Conservation (phyloP, 2,329 filamentous ascomycete species). For the Sporothrix phasma region DNA sequence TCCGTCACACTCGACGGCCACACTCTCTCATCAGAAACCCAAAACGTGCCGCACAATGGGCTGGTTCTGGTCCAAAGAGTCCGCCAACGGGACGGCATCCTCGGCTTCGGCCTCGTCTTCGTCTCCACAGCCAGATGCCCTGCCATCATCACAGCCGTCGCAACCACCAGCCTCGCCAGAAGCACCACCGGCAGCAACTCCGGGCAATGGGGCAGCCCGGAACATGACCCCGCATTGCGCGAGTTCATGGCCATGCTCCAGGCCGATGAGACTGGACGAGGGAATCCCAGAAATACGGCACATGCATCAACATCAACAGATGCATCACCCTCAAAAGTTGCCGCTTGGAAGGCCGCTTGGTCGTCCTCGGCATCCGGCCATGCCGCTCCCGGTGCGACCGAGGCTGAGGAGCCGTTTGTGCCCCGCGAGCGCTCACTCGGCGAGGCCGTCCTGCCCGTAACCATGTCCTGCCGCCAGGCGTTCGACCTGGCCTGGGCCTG, state of each 20-base stretch:
- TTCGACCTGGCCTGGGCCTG: conserved; percentile 95
- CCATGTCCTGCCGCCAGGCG: conserved; percentile 79
- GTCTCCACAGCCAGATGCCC: conserved; percentile 8
- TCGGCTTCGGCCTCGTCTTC: conserved; percentile 16
- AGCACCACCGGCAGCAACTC: neutral
- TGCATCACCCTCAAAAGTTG: neutral
- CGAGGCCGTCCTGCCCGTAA: conserved; percentile 63
- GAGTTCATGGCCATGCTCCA: conserved; percentile 43
- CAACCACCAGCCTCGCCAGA: conserved; percentile 7
- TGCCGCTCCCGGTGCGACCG: conserved; percentile 13
- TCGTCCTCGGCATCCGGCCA: conserved; percentile 24
- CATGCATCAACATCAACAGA: neutral
- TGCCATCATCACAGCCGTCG: conserved; percentile 6
- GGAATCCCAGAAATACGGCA: neutral
- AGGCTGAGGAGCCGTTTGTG: conserved; percentile 11
- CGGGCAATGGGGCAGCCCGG: neutral
- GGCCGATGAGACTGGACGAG: conserved; percentile 24
- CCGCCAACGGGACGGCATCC: conserved; percentile 19
- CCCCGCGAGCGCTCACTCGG: conserved; percentile 33
- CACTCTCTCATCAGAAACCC: neutral
- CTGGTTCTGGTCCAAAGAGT: conserved; percentile 48
- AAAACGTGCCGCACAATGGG: conserved; percentile 38
- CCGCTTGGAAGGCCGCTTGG: conserved; percentile 15
- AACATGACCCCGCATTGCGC: conserved; percentile 36
- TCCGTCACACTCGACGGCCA: too few relatives aligned